Percentiles rank a stretch among this genome's conserved stretches.
Evolutionary conservation across 108 stramenopile genomes (phyloP).

Genomic region (Discostella pseudostelligera): DNA sequence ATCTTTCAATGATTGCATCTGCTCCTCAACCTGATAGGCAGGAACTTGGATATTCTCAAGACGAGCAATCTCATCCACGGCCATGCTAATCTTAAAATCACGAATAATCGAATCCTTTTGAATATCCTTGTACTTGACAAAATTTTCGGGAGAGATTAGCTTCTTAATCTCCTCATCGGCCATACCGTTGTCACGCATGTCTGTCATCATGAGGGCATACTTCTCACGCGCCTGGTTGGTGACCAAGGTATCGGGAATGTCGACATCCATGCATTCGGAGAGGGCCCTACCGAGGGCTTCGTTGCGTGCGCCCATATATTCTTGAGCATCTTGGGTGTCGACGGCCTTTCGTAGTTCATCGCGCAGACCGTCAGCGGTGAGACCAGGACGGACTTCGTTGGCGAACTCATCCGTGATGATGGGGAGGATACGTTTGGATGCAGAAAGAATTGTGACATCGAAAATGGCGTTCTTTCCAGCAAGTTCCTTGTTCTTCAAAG

Average conservation of each 20-base stretch:
- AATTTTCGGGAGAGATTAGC: conserved; percentile 90
- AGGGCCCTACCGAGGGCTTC: conserved; percentile 78
- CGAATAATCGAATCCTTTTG: conserved; percentile 66
- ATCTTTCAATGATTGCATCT: conserved; percentile 71
- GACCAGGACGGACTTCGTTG: conserved; percentile 71
- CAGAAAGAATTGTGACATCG: conserved; percentile 80
- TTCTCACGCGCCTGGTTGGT: conserved; percentile 92
- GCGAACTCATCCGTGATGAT: conserved; percentile 91
- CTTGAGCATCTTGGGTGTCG: conserved; percentile 83
- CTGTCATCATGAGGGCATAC: conserved; percentile 95
- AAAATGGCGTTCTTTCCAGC: conserved; percentile 91
- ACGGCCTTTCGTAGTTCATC: conserved; percentile 88
- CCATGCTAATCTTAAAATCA: conserved; percentile 87
- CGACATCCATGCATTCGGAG: conserved; percentile 68
- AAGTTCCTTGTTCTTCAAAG: conserved; percentile 78
- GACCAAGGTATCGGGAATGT: conserved; percentile 89
- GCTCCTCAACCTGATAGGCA: conserved; percentile 82
- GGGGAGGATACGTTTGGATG: conserved; percentile 76
- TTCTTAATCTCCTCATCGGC: conserved; percentile 90
- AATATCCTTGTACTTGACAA: conserved; percentile 93
- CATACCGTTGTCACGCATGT: conserved; percentile 87
- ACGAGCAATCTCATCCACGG: conserved; percentile 81
- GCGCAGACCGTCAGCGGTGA: conserved; percentile 73
- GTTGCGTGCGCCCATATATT: conserved; percentile 77
- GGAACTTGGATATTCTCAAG: conserved; percentile 79